Conservation (phyloP, 345 rosid genomes). For the Laguncularia racemosa region DNA sequence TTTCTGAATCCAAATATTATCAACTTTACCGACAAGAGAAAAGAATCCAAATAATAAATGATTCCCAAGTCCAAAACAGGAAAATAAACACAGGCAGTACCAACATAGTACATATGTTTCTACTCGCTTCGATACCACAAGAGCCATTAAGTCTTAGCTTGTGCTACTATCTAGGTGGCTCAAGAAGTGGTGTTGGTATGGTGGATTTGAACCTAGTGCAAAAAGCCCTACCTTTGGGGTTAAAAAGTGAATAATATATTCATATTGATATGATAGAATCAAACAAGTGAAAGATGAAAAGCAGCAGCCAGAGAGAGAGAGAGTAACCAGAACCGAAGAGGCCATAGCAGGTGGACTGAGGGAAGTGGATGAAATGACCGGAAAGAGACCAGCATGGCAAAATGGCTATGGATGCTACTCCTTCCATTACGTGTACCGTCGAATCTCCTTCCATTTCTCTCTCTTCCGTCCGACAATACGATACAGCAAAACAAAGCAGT, state of each 20-base stretch:
- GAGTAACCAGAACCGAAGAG: slow-evolving; percentile 74
- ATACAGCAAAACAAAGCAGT: neutral
- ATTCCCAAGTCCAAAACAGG: no score
- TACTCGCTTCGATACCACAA: no score
- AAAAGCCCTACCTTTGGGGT: no score
- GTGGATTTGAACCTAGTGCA: no score
- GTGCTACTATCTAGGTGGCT: neutral
- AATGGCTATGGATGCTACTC: slow-evolving; percentile 83
- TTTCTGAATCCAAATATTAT: no score
- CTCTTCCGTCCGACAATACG: slow-evolving; percentile 25
- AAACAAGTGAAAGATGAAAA: neutral
- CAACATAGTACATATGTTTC: no score
- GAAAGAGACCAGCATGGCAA: slow-evolving; percentile 79
- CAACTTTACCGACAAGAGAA: no score
- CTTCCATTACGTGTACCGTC: slow-evolving; percentile 51
- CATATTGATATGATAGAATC: neutral
- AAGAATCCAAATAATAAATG: no score
- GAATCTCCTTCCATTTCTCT: slow-evolving; percentile 17
- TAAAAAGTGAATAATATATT: no score
- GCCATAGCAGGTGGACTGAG: slow-evolving; percentile 78
- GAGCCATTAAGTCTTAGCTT: no score
- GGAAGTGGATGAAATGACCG: slow-evolving; percentile 85
- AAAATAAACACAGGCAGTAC: no score
- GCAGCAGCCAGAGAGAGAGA: slow-evolving; percentile 4
- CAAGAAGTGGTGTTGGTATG: neutral